Evolutionary conservation across 129 eudicot genomes (phyloP).

Genomic region (Flaveria sonorensis): DNA sequence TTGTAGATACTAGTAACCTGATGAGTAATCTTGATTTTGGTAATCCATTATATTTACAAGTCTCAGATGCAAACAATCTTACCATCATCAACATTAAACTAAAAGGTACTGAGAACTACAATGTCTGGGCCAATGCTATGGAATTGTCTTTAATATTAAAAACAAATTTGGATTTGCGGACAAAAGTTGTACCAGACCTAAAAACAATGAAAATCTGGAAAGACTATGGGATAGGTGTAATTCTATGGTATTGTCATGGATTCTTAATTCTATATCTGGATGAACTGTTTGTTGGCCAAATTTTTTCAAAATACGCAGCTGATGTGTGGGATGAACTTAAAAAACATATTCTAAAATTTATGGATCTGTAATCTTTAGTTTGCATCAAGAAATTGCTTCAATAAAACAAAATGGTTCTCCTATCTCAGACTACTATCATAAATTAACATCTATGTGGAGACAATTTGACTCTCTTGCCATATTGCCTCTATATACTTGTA

Average conservation of each 20-base stretch:
- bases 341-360: no score
- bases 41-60: neutral
- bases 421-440: no score
- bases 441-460: no score
- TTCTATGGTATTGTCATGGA: neutral
- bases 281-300: neutral
- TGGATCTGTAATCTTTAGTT: no score
- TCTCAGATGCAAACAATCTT: neutral
- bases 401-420: no score
- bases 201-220: neutral
- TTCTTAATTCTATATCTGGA: neutral
- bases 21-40: no score
- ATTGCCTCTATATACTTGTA: no score
- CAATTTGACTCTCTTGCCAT: no score
- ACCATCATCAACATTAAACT: neutral
- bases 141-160: neutral
- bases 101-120: no score
- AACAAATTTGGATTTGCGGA: neutral
- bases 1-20: neutral
- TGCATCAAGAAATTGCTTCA: no score
- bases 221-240: neutral
- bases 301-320: neutral
- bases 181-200: neutral
- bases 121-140: neutral
- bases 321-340: neutral